phyloP scores from a whole-genome alignment of 2,329 filamentous ascomycete species.

The Ophiostoma ips region DNA sequence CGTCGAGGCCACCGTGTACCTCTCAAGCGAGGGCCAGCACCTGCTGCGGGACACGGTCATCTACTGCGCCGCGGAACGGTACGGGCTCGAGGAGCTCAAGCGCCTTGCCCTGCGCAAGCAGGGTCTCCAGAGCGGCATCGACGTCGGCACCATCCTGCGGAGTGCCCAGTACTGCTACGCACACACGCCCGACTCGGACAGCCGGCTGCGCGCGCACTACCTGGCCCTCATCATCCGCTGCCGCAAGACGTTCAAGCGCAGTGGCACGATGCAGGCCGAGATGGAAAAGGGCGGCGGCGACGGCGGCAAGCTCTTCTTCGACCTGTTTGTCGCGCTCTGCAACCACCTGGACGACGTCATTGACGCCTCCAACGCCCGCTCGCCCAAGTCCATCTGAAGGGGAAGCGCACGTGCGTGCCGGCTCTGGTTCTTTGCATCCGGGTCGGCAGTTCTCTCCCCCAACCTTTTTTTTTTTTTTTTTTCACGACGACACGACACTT shows the following conservation, averaged over 20 bases:
- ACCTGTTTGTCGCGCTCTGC: slow-evolving; percentile 95
- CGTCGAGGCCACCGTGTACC: slow-evolving; percentile 64
- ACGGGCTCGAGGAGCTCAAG: slow-evolving; percentile 87
- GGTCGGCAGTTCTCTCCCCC: too few relatives aligned
- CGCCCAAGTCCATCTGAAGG: slow-evolving; percentile 41
- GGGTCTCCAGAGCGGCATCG: slow-evolving; percentile 81
- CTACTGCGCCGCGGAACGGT: slow-evolving; percentile 85
- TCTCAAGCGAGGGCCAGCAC: slow-evolving; percentile 58
- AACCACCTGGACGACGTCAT: slow-evolving; percentile 96
- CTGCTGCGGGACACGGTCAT: slow-evolving; percentile 86
- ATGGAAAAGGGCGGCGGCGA: slow-evolving; percentile 81
- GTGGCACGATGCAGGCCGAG: slow-evolving; percentile 96
- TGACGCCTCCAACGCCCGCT: slow-evolving; percentile 60
- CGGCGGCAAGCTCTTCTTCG: slow-evolving; percentile 80
- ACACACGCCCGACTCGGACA: slow-evolving; percentile 87
- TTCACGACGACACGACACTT: slow-evolving; percentile 9
- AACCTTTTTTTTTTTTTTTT: too few relatives aligned
- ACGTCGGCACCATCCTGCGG: slow-evolving; percentile 80
- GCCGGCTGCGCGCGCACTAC: slow-evolving; percentile 87
- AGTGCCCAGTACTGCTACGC: slow-evolving; percentile 92
- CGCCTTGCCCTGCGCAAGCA: slow-evolving; percentile 85
- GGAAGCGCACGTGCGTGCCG: not conserved
- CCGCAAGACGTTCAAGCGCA: slow-evolving; percentile 94
- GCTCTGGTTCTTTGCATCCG: not conserved
- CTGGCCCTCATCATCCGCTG: slow-evolving; percentile 93